These are phyloP conservation scores for Suillus fuscotomentosus DNA, from an alignment of 768 basidiomycete genomes.

Conservation along the genomic window DNA sequence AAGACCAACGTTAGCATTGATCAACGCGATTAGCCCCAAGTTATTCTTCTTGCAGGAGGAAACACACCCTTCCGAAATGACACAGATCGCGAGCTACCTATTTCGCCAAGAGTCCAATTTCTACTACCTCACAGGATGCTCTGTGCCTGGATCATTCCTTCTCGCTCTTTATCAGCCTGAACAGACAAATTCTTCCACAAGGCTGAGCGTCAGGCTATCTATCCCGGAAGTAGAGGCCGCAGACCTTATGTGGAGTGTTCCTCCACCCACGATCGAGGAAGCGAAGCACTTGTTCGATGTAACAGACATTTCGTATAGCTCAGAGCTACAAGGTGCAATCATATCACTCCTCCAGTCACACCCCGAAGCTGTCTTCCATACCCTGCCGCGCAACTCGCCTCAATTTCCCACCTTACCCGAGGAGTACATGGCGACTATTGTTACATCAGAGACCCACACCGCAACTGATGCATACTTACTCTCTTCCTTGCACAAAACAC, in stretches of 20 bases:
- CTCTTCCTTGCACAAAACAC: conserved; percentile 73
- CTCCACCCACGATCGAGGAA: conserved; percentile 67
- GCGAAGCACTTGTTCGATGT: conserved; percentile 57
- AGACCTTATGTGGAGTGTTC: conserved; percentile 87
- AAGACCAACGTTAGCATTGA: not conserved
- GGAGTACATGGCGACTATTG: conserved; percentile 38
- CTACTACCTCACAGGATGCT: conserved; percentile 81
- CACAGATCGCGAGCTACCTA: conserved; percentile 77
- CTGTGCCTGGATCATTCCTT: conserved; percentile 67
- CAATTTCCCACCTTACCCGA: conserved; percentile 52
- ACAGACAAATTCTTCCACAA: conserved; percentile 39
- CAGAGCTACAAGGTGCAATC: not conserved
- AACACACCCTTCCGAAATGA: conserved; percentile 68
- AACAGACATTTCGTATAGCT: conserved; percentile 39
- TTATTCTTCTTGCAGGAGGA: conserved; percentile 67
- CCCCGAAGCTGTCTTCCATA: conserved; percentile 63
- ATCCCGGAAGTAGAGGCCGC: conserved; percentile 72
- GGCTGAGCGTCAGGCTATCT: conserved; percentile 60
- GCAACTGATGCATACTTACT: conserved; percentile 67
- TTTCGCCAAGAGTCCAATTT: conserved; percentile 87
- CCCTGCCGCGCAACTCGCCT: conserved; percentile 50
- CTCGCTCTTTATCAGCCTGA: conserved; percentile 55
- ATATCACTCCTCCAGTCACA: not conserved
- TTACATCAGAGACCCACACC: conserved; percentile 31
- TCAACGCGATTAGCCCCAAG: conserved; percentile 52